These are phyloP conservation scores for Populus ilicifolia DNA, from an alignment of 345 rosid genomes.

Conservation along the genomic window DNA sequence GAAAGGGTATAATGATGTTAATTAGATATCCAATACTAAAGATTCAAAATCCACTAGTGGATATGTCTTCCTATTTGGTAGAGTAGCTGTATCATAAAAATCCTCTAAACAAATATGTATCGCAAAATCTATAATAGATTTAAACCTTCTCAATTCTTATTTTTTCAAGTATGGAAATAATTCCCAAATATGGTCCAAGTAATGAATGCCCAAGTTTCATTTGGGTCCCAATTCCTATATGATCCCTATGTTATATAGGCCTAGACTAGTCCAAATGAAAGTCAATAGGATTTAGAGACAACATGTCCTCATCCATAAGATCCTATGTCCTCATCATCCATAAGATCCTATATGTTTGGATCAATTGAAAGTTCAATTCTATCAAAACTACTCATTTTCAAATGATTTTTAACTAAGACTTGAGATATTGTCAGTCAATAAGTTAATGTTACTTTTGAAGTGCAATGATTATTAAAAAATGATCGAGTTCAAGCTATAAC, in stretches of 20 bases:
- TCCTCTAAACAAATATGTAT: background rate
- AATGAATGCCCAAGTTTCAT: too few species aligned
- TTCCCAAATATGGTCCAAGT: too few species aligned
- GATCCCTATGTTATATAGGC: too few species aligned
- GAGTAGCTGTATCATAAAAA: background rate
- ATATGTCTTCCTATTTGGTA: background rate
- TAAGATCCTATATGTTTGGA: background rate
- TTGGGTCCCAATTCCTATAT: too few species aligned
- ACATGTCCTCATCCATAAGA: background rate
- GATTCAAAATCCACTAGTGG: background rate
- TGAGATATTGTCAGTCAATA: too few species aligned
- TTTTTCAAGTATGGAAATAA: too few species aligned
- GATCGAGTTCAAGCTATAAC: too few species aligned
- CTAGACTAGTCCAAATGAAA: background rate
- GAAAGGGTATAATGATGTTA: background rate
- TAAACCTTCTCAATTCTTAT: too few species aligned
- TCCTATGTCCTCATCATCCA: background rate
- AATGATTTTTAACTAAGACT: background rate
- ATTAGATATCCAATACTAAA: background rate
- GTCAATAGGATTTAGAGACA: background rate
- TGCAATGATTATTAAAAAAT: too few species aligned
- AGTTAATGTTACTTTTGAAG: too few species aligned
- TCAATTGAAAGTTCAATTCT: background rate
- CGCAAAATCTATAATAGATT: background rate
- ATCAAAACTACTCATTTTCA: background rate